phyloP scores from a whole-genome alignment of 176 grass and related monocot species.

The Zea luxurians region DNA sequence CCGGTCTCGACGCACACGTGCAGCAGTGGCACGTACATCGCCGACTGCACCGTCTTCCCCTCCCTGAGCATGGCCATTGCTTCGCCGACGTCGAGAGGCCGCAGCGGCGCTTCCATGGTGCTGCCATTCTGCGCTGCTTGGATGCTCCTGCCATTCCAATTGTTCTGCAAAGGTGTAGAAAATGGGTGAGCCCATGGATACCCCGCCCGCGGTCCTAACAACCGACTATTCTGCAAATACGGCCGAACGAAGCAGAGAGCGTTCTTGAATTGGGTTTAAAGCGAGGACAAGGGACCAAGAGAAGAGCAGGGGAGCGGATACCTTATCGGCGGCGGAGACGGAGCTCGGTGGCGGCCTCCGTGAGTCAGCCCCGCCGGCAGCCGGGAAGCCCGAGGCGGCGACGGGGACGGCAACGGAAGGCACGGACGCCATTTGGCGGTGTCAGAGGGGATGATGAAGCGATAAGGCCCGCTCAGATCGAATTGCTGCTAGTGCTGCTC shows the following conservation, averaged over 20 bases:
- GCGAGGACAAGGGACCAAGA: not conserved
- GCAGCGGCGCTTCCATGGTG: constrained; percentile 7
- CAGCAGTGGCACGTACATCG: constrained; percentile 67
- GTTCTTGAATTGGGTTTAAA: not conserved
- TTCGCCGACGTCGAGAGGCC: constrained; percentile 42
- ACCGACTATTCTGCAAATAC: not conserved
- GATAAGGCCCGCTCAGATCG: too few species aligned
- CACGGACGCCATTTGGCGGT: constrained; percentile 33
- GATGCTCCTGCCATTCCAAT: constrained; percentile 33
- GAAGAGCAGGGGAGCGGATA: not conserved
- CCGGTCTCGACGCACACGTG: constrained; percentile 43
- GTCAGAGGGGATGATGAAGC: constrained; percentile 2
- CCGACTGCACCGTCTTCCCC: constrained; percentile 43
- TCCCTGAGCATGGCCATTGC: constrained; percentile 57
- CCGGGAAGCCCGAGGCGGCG: not conserved
- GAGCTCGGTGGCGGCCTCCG: constrained; percentile 28
- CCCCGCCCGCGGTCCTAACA: not conserved
- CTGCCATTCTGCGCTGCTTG: constrained; percentile 16
- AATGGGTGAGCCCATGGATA: not conserved
- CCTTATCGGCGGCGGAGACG: constrained; percentile 40
- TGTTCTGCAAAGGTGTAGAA: constrained; percentile 20
- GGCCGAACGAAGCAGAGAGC: not conserved
- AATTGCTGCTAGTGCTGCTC: too few species aligned
- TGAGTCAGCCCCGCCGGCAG: not conserved
- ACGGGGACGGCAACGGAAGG: constrained; percentile 36